Base-by-base conservation (phyloP, 768 basidiomycete genomes). In the Boletus coccyginus region DNA sequence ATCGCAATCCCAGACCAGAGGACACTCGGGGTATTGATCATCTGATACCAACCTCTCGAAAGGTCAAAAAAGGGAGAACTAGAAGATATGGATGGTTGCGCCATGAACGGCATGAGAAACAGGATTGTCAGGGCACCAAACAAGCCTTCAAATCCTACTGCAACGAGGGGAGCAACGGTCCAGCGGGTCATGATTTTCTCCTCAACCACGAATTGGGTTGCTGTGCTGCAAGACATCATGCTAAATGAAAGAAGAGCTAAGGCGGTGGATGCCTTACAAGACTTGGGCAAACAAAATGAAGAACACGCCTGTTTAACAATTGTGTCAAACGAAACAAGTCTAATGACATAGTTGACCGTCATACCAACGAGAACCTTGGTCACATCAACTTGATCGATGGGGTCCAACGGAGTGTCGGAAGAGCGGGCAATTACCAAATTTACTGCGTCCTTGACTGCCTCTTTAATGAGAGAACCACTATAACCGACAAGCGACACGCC, bases 161-260 rank as follows among this genome's bases (percentile, higher is more conserved):
- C 95, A 55, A 94, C 83, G 38, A 98, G 81, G 14, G 97, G 96
- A 45, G 86, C 83, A 40, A 98, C 88, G 35, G 84, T 78, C 77
- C 96, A 95, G 47, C 81, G 83, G 66, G 84, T 77, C 88, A 98
- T 87, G 63, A 98, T 94, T 77, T 91, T 95, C 75, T 98, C 96
- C 79, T 98, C 97, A 16, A 97, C 81, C 44, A 98, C 95, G 68
- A 95, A 95, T 70, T 95, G 94, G 11, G 85, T 84, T 53, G 94
- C 94, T 31, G 92, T 90, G 76, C 92, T 94, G 55, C 45, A 61
- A 59, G 56, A 39, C n/a, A 55, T 39, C 38, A 57, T 24, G 10
- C 1, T 61, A 4, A 56, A 36, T 13, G 45, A 47, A 48, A 3
- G 29, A 50, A 24, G 40, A 43, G 31, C 3, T 11, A 12, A 46